Percentiles rank a stretch among this genome's conserved stretches.
These are phyloP conservation scores for Platismatia glauca DNA, from an alignment of 495 filamentous ascomycete species.

Conservation along the genomic window DNA sequence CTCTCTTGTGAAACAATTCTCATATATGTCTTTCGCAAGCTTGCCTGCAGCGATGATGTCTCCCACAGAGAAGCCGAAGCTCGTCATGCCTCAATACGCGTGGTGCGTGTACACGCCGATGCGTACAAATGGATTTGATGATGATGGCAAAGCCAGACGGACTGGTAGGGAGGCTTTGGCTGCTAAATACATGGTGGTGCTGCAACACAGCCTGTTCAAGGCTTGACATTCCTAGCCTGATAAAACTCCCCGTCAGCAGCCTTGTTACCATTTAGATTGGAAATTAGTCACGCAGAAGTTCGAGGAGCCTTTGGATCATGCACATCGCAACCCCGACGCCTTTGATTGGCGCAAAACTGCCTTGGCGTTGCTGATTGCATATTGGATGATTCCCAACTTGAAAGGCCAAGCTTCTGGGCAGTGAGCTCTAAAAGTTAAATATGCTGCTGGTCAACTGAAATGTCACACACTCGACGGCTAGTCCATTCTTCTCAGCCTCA, in stretches of 20 bases:
- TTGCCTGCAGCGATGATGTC: background rate
- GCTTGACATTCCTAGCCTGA: background rate
- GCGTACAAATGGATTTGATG: background rate
- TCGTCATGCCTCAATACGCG: background rate
- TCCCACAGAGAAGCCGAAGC: background rate
- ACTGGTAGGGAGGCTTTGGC: background rate
- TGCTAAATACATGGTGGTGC: background rate
- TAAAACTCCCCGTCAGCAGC: background rate
- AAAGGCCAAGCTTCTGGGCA: background rate
- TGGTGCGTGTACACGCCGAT: background rate
- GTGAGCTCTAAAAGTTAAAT: no score
- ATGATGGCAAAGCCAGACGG: background rate
- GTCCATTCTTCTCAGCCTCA: background rate
- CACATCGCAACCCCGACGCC: background rate
- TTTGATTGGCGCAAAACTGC: background rate
- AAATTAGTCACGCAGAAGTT: background rate
- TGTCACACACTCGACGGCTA: no score
- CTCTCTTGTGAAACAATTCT: slow-evolving; percentile 19
- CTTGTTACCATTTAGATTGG: background rate
- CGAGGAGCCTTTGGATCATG: background rate
- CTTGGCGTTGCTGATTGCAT: background rate
- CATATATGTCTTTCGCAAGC: slow-evolving; percentile 2
- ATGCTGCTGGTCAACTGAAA: no score
- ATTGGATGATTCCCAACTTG: no score
- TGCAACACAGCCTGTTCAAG: background rate